Conservation (phyloP, 2,329 filamentous ascomycete genomes). For the Fusarium nisikadoi region DNA sequence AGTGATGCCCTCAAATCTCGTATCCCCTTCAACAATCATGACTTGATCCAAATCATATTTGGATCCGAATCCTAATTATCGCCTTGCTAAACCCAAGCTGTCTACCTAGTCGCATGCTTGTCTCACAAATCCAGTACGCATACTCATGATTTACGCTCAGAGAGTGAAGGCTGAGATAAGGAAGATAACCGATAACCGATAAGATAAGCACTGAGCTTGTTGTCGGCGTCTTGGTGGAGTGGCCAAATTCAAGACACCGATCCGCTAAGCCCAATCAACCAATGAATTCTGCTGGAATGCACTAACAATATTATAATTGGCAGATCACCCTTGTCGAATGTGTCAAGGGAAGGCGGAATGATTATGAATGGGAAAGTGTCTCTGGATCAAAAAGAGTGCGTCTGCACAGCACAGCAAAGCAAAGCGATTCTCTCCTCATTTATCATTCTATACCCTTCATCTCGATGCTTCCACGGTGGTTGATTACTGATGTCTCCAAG, state of each 20-base stretch:
- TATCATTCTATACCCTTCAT: neutral
- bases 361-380: neutral
- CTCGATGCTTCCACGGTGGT: neutral
- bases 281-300: rapidly evolving
- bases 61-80: rapidly evolving
- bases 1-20: rapidly evolving
- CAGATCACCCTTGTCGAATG: neutral
- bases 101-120: rapidly evolving
- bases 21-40: rapidly evolving
- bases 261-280: neutral
- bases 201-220: rapidly evolving
- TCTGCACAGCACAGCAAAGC: neutral
- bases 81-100: rapidly evolving
- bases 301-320: neutral
- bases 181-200: rapidly evolving
- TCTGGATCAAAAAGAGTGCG: neutral
- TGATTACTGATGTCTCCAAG: neutral
- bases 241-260: neutral
- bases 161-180: neutral
- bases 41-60: rapidly evolving
- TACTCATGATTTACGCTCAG: neutral
- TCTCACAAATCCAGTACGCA: neutral
- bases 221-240: neutral
- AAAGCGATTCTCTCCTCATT: rapidly evolving
- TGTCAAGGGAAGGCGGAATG: neutral